Conservation (phyloP, 73 alveolate genomes). For the Paramecium pentaurelia region DNA sequence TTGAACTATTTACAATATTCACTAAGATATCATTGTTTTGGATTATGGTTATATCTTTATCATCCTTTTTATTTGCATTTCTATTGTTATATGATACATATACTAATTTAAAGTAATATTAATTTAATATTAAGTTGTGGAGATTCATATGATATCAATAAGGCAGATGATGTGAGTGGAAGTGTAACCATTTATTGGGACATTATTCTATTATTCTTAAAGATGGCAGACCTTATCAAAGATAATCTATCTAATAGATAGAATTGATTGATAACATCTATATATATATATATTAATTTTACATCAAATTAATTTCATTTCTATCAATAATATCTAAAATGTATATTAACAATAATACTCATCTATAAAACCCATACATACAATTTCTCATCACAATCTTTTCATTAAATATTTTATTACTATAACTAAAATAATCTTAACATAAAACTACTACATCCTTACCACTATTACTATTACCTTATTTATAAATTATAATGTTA, state of each 20-base stretch:
- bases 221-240: slow-evolving; percentile 14
- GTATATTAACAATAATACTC: no score
- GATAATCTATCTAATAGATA: background rate
- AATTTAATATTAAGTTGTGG: background rate
- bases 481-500: no score
- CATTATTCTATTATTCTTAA: background rate
- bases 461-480: no score
- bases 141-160: background rate
- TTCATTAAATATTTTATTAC: no score
- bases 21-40: slow-evolving; percentile 28
- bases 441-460: no score
- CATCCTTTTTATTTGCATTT: slow-evolving; percentile 4
- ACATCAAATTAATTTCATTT: background rate
- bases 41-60: background rate
- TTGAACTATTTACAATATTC: slow-evolving; percentile 33
- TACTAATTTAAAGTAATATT: background rate
- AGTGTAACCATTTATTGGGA: slow-evolving; percentile 36
- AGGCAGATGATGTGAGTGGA: background rate
- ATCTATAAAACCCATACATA: no score
- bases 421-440: no score
- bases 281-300: background rate
- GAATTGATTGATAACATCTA: background rate
- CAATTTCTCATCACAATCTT: no score
- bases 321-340: background rate
- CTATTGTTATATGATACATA: slow-evolving; percentile 1